Evolutionary conservation across 2,329 filamentous ascomycete species (phyloP).

Genomic region (Xylariomycetidae sp.): DNA sequence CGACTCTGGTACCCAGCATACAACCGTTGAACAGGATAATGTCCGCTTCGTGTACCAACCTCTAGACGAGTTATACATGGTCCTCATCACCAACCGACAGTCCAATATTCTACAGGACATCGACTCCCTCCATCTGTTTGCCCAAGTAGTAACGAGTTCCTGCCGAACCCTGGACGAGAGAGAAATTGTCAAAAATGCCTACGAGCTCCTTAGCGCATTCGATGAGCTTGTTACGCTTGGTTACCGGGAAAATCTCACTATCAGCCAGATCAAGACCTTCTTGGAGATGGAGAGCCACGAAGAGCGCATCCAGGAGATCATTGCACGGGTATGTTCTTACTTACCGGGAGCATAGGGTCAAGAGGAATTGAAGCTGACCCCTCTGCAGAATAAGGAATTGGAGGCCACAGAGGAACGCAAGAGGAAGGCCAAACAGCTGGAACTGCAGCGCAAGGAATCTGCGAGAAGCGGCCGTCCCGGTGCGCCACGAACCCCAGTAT

Average conservation of each 20-base stretch:
- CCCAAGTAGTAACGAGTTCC: conserved; percentile 92
- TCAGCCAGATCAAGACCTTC: conserved; percentile 98
- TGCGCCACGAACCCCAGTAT: conserved; percentile 70
- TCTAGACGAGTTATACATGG: conserved; percentile 98
- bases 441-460: conserved; percentile 97
- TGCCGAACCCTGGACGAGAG: conserved; percentile 95
- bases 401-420: conserved; percentile 98
- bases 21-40: conserved; percentile 97
- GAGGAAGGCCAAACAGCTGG: conserved; percentile 95
- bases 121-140: conserved; percentile 95
- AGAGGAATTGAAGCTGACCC: no score
- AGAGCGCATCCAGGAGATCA: conserved; percentile 98
- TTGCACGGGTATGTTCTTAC: conserved; percentile 73
- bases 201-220: conserved; percentile 92
- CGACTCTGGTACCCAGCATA: conserved; percentile 93
- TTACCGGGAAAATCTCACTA: conserved; percentile 91
- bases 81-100: conserved; percentile 98
- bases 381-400: conserved; percentile 84
- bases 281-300: conserved; percentile 99
- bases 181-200: conserved; percentile 91
- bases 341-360: no score
- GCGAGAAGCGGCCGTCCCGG: conserved; percentile 66
- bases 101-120: conserved; percentile 99
- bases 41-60: conserved; percentile 99
- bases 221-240: conserved; percentile 95